phyloP scores from a whole-genome alignment of 306 rosid species.

The Gillenia trifoliata region DNA sequence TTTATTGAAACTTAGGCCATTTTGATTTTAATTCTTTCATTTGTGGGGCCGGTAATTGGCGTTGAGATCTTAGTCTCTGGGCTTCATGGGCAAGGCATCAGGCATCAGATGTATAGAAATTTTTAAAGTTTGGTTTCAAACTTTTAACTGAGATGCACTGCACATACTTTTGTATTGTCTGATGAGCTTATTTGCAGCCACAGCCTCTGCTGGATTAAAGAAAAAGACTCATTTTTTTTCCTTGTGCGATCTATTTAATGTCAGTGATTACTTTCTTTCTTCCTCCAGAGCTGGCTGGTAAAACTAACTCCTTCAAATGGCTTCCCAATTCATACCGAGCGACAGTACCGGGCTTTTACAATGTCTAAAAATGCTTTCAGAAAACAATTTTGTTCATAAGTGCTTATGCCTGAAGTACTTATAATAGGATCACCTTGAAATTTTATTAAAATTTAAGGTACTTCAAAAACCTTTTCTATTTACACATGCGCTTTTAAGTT shows the following conservation, averaged over 20 bases:
- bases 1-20: slow-evolving; percentile 24
- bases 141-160: slow-evolving; percentile 2
- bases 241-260: no score
- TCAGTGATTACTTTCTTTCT: no score
- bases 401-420: no score
- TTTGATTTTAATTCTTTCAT: slow-evolving; percentile 63
- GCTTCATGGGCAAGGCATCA: slow-evolving; percentile 13
- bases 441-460: no score
- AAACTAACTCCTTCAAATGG: neutral
- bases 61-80: slow-evolving; percentile 25
- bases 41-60: slow-evolving; percentile 44
- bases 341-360: no score
- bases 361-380: no score
- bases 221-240: no score
- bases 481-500: no score
- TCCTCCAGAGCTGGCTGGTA: no score
- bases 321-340: neutral
- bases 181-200: neutral
- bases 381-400: no score
- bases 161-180: neutral
- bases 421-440: no score
- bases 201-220: neutral
- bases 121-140: slow-evolving; percentile 18
- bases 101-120: slow-evolving; percentile 40
- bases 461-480: no score